These are phyloP conservation scores for Solanum paucissectum DNA, from an alignment of 257 asterid genomes.

Conservation along the genomic window DNA sequence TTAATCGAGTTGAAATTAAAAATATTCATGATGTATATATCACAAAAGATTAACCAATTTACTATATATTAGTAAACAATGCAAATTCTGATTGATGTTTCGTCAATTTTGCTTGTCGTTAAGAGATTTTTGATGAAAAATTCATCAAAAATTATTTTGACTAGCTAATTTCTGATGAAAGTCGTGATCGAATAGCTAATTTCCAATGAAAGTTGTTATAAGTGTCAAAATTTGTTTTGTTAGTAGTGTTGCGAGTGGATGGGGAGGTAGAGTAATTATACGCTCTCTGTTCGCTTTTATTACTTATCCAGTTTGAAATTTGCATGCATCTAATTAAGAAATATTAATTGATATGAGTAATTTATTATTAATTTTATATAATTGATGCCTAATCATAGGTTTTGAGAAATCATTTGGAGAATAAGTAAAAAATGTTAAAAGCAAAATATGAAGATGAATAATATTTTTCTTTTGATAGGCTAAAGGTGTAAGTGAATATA, in stretches of 20 bases:
- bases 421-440: too few relatives aligned
- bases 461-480: too few relatives aligned
- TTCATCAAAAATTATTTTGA: not conserved
- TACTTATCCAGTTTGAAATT: too few relatives aligned
- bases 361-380: too few relatives aligned
- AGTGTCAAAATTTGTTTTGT: not conserved
- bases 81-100: not conserved
- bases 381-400: not conserved
- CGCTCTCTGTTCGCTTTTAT: rapidly evolving
- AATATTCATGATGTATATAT: not conserved
- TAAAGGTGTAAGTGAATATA: not conserved
- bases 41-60: not conserved
- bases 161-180: not conserved
- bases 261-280: not conserved
- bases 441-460: not conserved
- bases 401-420: not conserved
- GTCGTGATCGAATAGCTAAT: not conserved
- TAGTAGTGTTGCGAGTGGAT: not conserved
- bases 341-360: not conserved
- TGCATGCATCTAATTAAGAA: too few relatives aligned
- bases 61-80: not conserved
- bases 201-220: not conserved
- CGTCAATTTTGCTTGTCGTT: not conserved
- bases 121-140: not conserved
- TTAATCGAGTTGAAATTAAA: not conserved